Base-by-base conservation (phyloP, 108 stramenopile genomes). In the Cylindrotheca closterium region DNA sequence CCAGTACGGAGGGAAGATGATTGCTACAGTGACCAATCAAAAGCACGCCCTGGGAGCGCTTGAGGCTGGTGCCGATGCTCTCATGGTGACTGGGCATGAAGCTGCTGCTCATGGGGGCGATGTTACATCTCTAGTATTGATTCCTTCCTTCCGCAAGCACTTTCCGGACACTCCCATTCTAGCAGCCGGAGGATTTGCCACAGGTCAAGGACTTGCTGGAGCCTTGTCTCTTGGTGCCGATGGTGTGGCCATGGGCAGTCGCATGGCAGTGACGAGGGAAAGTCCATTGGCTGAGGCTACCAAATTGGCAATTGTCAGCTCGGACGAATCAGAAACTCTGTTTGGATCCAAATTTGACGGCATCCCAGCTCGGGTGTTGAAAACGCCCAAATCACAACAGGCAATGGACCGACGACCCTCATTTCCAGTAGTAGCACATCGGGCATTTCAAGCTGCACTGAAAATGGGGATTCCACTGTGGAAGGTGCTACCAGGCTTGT, bases 41-140 rank as follows among this genome's bases (percentile, higher is more conserved):
- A 79, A 87, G 37, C 94, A 95, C 60, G 94, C 94, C 3, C 45
- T 67, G 30, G 72, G 74, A 1, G 93, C 90, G 3, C 18, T 73
- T 37, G 78, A 88, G 19, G 60, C 82, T 1, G 91, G 91, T 4
- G 91, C 91, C 18, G 91, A 95, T 80, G 91, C 91, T 0, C 59
- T 95, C 31, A 83, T 95, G 84, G 80, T 85, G 1, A 95, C 94
- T 1, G 94, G 94, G 2, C 90, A 95, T 55, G 94, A 95, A 68
- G 94, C 94, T n/a, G 94, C 94, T 0, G 94, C 94, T 12, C 94
- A 95, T 63, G 94, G 94, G 5, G 91, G 94, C 15, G 89, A 92
- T 67, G 91, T 92, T 4, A 88, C 90, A 2, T 83, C 82, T 2
- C 48, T 95, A 48, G 86, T 88, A 1, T 67, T 95, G 24, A 69